phyloP scores from a whole-genome alignment of 2,329 filamentous ascomycete genomes.

The Blastomyces gilchristii region DNA sequence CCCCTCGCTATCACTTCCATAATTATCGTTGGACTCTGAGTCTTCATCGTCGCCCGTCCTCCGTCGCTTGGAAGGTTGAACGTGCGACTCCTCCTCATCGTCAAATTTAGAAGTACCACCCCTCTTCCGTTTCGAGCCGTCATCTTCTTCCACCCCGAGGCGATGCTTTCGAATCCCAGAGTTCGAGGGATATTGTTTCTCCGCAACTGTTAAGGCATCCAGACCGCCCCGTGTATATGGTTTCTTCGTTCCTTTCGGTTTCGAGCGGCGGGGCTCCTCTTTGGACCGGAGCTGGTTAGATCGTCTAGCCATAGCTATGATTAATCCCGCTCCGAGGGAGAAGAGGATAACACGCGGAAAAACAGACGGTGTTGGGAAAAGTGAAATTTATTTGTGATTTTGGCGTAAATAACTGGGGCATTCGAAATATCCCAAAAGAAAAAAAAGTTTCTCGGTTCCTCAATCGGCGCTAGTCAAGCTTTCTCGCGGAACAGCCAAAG shows the following conservation, averaged over 20 bases:
- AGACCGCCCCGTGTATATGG: conserved; percentile 38
- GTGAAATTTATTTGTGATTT: background rate
- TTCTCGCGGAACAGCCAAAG: background rate
- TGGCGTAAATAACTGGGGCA: background rate
- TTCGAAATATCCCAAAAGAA: background rate
- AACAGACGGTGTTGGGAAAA: background rate
- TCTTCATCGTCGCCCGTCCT: conserved; percentile 28
- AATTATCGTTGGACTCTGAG: conserved; percentile 50
- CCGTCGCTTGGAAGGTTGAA: conserved; percentile 34
- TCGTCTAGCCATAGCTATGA: conserved; percentile 30
- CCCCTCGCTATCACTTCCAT: conserved; percentile 74
- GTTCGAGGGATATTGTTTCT: conserved; percentile 44
- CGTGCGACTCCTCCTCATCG: conserved; percentile 17
- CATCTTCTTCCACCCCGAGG: conserved; percentile 45
- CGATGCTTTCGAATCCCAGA: conserved; percentile 47
- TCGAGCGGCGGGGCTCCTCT: conserved; percentile 22
- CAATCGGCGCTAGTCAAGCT: conserved; percentile 4
- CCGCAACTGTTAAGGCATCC: conserved; percentile 57
- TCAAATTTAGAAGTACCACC: conserved; percentile 34
- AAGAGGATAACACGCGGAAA: background rate
- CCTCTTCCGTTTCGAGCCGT: conserved; percentile 35
- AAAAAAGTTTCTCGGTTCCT: conserved; percentile 4
- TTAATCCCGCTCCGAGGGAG: background rate
- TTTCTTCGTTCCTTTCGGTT: conserved; percentile 35
- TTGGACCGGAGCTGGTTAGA: conserved; percentile 32